Percentiles rank a stretch among this genome's conserved stretches.
Evolutionary conservation across 164 flowering plant genomes (phyloP).

Genomic region (Platanus orientalis): DNA sequence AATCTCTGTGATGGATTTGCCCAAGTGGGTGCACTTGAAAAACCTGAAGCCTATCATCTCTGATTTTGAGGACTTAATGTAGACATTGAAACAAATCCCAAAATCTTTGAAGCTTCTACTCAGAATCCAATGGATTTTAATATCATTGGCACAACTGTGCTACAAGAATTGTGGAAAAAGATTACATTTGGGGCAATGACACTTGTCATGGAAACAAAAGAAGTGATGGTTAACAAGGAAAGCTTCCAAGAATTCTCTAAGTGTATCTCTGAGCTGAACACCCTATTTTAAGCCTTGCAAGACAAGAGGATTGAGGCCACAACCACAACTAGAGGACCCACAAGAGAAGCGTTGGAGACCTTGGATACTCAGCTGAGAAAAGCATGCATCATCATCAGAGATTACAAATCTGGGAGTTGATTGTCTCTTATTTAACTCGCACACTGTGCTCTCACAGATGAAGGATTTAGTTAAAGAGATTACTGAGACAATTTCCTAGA

Average conservation of each 20-base stretch:
- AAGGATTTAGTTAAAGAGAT: conserved; percentile 14
- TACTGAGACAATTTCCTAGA: conserved; percentile 12
- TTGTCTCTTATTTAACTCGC: conserved; percentile 14
- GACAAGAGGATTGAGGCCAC: conserved; percentile 4
- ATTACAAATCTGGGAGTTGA: conserved; percentile 18
- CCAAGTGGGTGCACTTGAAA: no score
- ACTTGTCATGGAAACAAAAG: conserved; percentile 3
- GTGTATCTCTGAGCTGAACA: conserved; percentile 10
- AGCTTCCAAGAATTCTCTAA: conserved; percentile 20
- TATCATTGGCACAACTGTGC: neutral
- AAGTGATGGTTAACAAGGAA: conserved; percentile 11
- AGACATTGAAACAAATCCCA: no score
- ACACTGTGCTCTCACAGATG: conserved; percentile 13
- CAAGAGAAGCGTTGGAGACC: conserved; percentile 9
- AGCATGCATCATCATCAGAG: conserved; percentile 8
- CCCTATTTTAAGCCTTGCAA: conserved; percentile 12
- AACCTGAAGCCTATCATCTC: no score
- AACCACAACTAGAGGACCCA: neutral
- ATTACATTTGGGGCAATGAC: neutral
- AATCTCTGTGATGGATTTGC: no score
- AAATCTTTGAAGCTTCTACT: neutral
- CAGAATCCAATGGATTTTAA: neutral
- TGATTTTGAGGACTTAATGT: no score
- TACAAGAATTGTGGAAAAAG: conserved; percentile 19
- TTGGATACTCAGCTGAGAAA: conserved; percentile 10